Evolutionary conservation across 2,329 filamentous ascomycete species (phyloP), one percentile per base, ranked within the genome.

Genomic region (Ophiostoma sp.): DNA sequence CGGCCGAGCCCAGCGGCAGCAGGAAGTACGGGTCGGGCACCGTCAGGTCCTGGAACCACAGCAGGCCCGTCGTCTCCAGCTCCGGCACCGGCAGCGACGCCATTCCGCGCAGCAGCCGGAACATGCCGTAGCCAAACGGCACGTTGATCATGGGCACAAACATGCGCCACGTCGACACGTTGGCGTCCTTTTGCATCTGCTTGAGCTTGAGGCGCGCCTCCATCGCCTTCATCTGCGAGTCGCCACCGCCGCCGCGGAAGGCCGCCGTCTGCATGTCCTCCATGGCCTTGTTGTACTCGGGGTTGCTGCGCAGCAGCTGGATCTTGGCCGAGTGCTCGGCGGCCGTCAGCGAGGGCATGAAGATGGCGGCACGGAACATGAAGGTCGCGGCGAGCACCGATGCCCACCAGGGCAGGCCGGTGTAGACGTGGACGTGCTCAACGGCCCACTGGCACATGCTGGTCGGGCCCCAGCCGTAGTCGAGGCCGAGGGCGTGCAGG

Each of bases 391-490:
- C 79, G 64, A 89, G 79, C 75, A 97, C 90, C 72, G 91, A 87
- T 1, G 82, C 88, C 84, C 91, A 93, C 95, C 95, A 98, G 15
- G 93, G 92, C 70, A 92, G 80, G 48, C 90, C 92, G 1, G 79
- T 81, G 75, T 85, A 89, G 72, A 97, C 83, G 80, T 99, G 93
- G 57, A 96, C 77, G 77, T 94, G 88, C 82, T 99, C 95, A 13
- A 98, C 81, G 2, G 87, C 31, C 84, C 85, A 94, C 80, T 97
- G 85, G 79, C 95, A 88, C 20, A 87, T 74, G 4, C 89, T 81
- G 0, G 93, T 92, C 5, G 91, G 87, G 20, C 94, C 94, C 82
- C 83, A 94, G 77, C 94, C 93, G 76, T 90, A 98, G 76, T 98
- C 92, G 31, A 99, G 82, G 3, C 95, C 95, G 13, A 98, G 83